Evolutionary conservation across 2,329 filamentous ascomycete genomes (phyloP), one percentile per base, ranked within the genome.

Genomic region (Aspergillus arachidicola): DNA sequence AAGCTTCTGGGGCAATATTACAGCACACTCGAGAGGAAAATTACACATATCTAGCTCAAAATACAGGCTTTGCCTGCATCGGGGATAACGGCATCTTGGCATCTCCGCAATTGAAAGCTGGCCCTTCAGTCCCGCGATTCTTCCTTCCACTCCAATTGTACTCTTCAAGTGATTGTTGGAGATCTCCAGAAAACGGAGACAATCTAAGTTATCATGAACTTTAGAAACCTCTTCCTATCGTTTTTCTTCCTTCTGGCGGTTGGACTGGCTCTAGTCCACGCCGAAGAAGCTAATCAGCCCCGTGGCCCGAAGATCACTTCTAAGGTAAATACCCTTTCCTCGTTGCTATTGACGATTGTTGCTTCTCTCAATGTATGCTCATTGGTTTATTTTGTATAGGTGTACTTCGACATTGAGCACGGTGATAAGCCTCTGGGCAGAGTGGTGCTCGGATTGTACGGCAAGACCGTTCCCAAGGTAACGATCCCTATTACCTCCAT

Each of bases 261-360:
- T 76, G 82, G 93, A 70, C 87, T 92, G 82, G 75, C 73, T 60
- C 88, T 96, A 76, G 85, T 90, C 70, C 89, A 93, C 80, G 86
- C 87, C 38, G 88, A 87, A 64, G 88, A 91, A 71, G 91, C 91
- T 60, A 84, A 84, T 84, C 68, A 75, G 64, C 70, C 76, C 56
- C 76, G 76, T 61, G 94, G 95, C 54, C 94, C 93, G 67, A 96
- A 95, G 88, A 94, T 97, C 84, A 97, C 94, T 73, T 85, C 92
- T 85, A 97, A 96, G 88, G 93, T 86, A 77, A 63, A 71, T 43
- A n/a, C 7, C 21, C 19, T 34, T 16, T 50, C n/a, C 12, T 21
- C 9, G 28, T n/a, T 7, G 28, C 48, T 28, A 19, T 19, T 50
- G 46, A 19, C 11, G 9, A 30, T 11, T 51, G 26, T 43, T 6